phyloP scores from a whole-genome alignment of 192 early-diverging fungal genomes.

The Umbelopsis ramanniana region DNA sequence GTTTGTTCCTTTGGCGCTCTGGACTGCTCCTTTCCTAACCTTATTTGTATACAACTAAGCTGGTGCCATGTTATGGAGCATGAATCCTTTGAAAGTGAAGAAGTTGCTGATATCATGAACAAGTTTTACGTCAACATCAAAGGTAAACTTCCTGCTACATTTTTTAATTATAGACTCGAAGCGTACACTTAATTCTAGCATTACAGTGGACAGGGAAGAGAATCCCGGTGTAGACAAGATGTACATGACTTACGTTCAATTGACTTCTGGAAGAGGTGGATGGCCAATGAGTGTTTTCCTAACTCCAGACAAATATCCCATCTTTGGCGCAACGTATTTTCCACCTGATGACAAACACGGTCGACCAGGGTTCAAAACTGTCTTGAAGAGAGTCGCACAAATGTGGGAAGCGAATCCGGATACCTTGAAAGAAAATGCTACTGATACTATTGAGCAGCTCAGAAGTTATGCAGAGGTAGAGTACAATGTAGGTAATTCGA shows the following conservation, averaged over 20 bases:
- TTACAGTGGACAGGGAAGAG: constrained; percentile 53
- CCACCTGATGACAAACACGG: constrained; percentile 46
- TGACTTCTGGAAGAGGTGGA: constrained; percentile 63
- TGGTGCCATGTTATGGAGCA: constrained; percentile 74
- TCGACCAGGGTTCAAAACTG: constrained; percentile 42
- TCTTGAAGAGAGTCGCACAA: constrained; percentile 35
- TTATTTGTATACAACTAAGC: constrained; percentile 19
- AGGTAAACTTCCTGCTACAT: constrained; percentile 32
- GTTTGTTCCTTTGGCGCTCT: background rate
- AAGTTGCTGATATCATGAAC: constrained; percentile 64
- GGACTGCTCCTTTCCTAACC: background rate
- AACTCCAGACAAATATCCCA: constrained; percentile 54
- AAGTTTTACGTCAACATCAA: constrained; percentile 63
- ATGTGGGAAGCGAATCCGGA: constrained; percentile 48
- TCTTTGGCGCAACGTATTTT: constrained; percentile 54
- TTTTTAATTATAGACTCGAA: no score
- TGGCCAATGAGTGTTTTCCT: constrained; percentile 73
- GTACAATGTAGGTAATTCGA: background rate
- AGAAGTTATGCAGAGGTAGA: constrained; percentile 27
- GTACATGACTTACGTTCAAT: constrained; percentile 69
- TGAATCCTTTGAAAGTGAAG: constrained; percentile 64
- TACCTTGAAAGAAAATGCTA: constrained; percentile 37
- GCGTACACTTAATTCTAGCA: background rate
- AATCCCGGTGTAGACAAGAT: constrained; percentile 66
- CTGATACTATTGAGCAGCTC: constrained; percentile 47